Evolutionary conservation across 2,329 filamentous ascomycete genomes (phyloP), one percentile per base, ranked within the genome.

Genomic region (Talaromyces sp.): DNA sequence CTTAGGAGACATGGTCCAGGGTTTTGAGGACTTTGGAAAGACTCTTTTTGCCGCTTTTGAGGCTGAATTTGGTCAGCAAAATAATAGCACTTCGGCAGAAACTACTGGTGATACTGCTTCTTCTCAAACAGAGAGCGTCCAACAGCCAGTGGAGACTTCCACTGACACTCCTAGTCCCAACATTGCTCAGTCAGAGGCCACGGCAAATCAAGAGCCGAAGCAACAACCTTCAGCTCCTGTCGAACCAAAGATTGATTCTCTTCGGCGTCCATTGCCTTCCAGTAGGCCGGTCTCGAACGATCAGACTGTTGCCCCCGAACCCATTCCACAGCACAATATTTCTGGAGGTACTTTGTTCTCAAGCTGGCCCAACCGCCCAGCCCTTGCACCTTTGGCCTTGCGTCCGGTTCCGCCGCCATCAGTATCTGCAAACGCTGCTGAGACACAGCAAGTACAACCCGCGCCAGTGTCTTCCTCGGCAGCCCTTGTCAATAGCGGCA

Each of bases 1-100:
- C 27, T 67, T 81, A 38, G 75, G 72, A 55, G 69, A 64, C 57
- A 72, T 80, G 64, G 72, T 76, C 3, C 65, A 68, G n/a, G 76
- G 78, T 53, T 64, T 79, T 51, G 74, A 75, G 52, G 67, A 77
- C 51, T 70, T 75, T 55, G 71, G 74, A 4, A 69, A 70, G 54
- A 73, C 73, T 9, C 62, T 78, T 19, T 74, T 75, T 57, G 63
- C 72, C 7, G 67, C 72, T 0, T 75, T 77, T 53, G 72, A 76
- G 59, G 62, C 66, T 14, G 73, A 75, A 53, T 69, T 75, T 56
- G 66, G 68, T 24, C 67, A 66, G 54, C 58, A 57, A 60, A 57
- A 31, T 3, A 61, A 64, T 1, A 59, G 50, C n/a, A 32, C 48
- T n/a, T 51, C 60, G 24, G 54, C 57, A 53, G 61, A 63, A n/a